A percentile compares a stretch with the other conserved stretches of the same genome.
Conservation (phyloP, 257 asterid species). For the Sherardia arvensis region DNA sequence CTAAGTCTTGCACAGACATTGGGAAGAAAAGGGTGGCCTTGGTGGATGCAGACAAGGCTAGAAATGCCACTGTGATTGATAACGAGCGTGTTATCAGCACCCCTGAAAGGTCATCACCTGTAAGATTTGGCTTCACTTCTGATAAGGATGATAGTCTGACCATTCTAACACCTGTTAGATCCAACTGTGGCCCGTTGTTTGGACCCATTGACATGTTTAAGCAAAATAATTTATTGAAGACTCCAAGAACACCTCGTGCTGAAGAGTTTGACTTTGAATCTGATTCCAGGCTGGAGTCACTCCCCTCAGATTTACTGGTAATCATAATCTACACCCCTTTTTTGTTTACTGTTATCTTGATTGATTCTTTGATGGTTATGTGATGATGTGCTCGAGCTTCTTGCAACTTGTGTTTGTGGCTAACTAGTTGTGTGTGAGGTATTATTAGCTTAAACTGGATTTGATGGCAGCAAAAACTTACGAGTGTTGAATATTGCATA, state of each 20-base stretch:
- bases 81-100: conserved; percentile 20
- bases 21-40: conserved; percentile 70
- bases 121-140: conserved; percentile 40
- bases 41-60: conserved; percentile 23
- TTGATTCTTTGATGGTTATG: not conserved
- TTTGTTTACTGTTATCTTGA: not conserved
- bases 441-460: not conserved
- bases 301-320: conserved; percentile 90
- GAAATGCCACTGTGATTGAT: conserved; percentile 19
- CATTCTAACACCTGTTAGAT: conserved; percentile 39
- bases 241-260: conserved; percentile 65
- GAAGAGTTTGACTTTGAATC: conserved; percentile 26
- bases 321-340: conserved; percentile 5
- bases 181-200: conserved; percentile 26
- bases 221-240: conserved; percentile 37
- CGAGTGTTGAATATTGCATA: not conserved
- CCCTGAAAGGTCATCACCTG: conserved; percentile 42
- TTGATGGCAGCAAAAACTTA: not conserved
- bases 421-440: not conserved
- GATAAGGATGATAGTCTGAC: conserved; percentile 30
- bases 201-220: conserved; percentile 21
- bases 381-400: not conserved
- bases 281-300: conserved; percentile 80
- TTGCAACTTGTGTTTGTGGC: not conserved
- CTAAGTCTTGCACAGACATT: conserved; percentile 68